Evolutionary conservation across 2,329 filamentous ascomycete species (phyloP).

Genomic region (Plectosphaerella cucumerina): DNA sequence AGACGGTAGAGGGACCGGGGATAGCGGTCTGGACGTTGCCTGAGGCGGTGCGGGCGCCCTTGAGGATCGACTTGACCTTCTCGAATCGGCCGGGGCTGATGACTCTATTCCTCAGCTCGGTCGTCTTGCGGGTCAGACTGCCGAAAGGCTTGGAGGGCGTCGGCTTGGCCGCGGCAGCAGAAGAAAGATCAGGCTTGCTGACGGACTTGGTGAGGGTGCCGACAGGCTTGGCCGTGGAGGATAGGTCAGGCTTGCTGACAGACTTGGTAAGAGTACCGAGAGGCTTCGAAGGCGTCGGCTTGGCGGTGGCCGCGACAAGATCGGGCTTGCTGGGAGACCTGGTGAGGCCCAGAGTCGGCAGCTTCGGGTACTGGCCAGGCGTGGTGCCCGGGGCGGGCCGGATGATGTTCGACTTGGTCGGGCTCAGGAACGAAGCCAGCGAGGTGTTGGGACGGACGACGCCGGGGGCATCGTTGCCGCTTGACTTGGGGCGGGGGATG

Average conservation of each 20-base stretch:
- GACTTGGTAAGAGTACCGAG: slow-evolving; percentile 41
- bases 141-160: not conserved
- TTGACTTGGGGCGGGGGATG: slow-evolving; percentile 45
- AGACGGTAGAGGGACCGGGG: slow-evolving; percentile 35
- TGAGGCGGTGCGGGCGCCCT: slow-evolving; percentile 30
- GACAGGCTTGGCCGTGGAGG: slow-evolving; percentile 34
- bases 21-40: slow-evolving; percentile 42
- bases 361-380: slow-evolving; percentile 42
- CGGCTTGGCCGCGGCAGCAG: slow-evolving; percentile 13
- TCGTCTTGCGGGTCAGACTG: slow-evolving; percentile 16
- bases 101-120: slow-evolving; percentile 28
- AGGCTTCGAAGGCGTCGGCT: slow-evolving; percentile 43
- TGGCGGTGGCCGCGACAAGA: slow-evolving; percentile 28
- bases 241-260: slow-evolving; percentile 44
- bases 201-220: slow-evolving; percentile 43
- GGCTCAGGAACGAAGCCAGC: slow-evolving; percentile 63
- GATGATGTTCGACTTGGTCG: slow-evolving; percentile 71
- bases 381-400: slow-evolving; percentile 53
- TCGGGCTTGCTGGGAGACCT: slow-evolving; percentile 16
- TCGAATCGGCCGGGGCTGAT: slow-evolving; percentile 49
- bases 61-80: slow-evolving; percentile 56
- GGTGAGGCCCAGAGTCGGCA: not conserved
- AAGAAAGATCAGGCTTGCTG: slow-evolving; percentile 41
- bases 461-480: slow-evolving; percentile 28
- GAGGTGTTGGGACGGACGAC: slow-evolving; percentile 29